phyloP scores from a whole-genome alignment of 495 filamentous ascomycete genomes.

The Talaromyces thailandensis region DNA sequence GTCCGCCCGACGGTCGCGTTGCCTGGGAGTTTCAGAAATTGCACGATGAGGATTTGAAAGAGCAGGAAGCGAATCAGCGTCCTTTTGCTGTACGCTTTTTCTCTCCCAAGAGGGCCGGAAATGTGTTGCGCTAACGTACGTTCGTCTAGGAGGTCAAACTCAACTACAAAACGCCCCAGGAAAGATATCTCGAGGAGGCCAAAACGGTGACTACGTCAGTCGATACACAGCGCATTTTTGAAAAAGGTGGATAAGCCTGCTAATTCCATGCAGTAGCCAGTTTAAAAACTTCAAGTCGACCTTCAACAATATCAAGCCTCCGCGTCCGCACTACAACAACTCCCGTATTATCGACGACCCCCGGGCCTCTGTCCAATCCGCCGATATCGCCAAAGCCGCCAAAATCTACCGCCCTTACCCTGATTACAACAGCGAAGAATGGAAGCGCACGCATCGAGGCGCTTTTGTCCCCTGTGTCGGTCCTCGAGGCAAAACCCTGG shows the following conservation, averaged over 20 bases:
- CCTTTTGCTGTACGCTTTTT: slow-evolving; percentile 4
- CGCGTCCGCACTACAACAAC: background rate
- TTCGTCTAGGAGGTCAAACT: background rate
- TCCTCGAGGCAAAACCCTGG: slow-evolving; percentile 34
- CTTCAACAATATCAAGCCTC: background rate
- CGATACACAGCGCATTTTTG: background rate
- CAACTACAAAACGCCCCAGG: background rate
- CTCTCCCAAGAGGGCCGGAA: background rate
- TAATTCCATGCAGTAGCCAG: background rate
- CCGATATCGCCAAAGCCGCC: slow-evolving; percentile 1
- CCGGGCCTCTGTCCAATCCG: slow-evolving; percentile 1
- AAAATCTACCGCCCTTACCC: slow-evolving; percentile 43
- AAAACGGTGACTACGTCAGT: slow-evolving; percentile 3
- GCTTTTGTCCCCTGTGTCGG: slow-evolving; percentile 33
- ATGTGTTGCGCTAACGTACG: background rate
- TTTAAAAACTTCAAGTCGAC: slow-evolving; percentile 7
- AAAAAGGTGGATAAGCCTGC: background rate
- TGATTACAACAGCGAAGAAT: slow-evolving; percentile 35
- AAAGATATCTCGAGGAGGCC: slow-evolving; percentile 6
- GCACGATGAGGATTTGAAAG: background rate
- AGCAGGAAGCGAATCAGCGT: background rate
- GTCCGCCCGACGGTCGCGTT: background rate
- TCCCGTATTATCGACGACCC: slow-evolving; percentile 1
- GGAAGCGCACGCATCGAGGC: slow-evolving; percentile 34
- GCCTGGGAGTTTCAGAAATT: slow-evolving; percentile 5